phyloP scores from a whole-genome alignment of 2,329 filamentous ascomycete genomes.

The Chaetomium sp. region DNA sequence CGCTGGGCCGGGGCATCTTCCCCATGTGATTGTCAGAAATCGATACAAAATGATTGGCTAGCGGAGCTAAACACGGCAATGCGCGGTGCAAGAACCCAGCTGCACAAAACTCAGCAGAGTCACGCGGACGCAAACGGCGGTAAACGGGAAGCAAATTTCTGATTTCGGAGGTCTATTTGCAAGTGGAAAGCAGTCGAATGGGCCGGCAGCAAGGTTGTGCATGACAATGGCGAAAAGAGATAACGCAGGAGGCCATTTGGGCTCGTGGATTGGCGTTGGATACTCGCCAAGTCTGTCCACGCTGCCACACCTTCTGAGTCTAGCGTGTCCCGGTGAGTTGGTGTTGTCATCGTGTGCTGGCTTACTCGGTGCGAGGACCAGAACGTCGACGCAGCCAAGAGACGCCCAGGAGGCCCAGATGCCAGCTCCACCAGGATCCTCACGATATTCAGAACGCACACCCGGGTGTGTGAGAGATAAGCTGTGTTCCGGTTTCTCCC shows the following conservation, averaged over 20 bases:
- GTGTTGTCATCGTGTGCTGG: background rate
- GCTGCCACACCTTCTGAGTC: background rate
- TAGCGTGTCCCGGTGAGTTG: background rate
- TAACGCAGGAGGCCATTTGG: constrained; percentile 1
- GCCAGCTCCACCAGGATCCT: constrained; percentile 1
- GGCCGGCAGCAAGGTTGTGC: constrained; percentile 10
- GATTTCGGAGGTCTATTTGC: background rate
- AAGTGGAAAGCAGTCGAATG: constrained; percentile 1
- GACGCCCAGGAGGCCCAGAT: constrained; percentile 4
- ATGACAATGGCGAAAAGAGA: constrained; percentile 18
- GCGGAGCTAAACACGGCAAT: constrained; percentile 13
- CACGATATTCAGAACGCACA: background rate
- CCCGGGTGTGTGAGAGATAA: constrained; percentile 6
- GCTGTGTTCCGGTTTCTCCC: constrained; percentile 31
- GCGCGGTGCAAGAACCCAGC: constrained; percentile 9
- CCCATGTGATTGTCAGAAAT: constrained; percentile 25
- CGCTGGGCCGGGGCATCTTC: background rate
- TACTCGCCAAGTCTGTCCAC: constrained; percentile 20
- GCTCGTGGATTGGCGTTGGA: constrained; percentile 11
- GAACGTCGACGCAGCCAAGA: constrained; percentile 2
- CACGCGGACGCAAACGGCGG: constrained; percentile 32
- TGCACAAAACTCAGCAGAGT: constrained; percentile 13
- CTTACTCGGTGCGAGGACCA: background rate
- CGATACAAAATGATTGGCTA: constrained; percentile 25
- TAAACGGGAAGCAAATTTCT: constrained; percentile 15